Conservation (phyloP, 1,284 basidiomycete species). For the Rhodotorula mucilaginosa region DNA sequence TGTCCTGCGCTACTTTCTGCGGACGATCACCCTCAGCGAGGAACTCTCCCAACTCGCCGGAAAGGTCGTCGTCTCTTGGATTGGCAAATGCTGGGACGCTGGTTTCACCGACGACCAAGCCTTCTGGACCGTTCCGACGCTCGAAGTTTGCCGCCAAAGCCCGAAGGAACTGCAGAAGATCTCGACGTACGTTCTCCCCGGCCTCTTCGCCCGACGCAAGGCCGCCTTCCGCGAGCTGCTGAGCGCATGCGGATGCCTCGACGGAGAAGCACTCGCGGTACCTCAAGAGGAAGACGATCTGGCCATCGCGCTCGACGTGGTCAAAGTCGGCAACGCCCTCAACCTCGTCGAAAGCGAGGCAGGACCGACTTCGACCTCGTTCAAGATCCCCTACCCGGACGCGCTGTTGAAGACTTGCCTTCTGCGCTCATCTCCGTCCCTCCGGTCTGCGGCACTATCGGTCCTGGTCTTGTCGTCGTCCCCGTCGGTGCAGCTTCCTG, state of each 20-base stretch:
- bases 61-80: slow-evolving; percentile 26
- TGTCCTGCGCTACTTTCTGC: slow-evolving; percentile 17
- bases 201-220: slow-evolving; percentile 19
- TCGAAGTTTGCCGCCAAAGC: slow-evolving; percentile 20
- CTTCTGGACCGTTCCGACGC: slow-evolving; percentile 27
- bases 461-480: slow-evolving; percentile 34
- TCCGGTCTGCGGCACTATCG: slow-evolving; percentile 36
- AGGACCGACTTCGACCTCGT: background rate
- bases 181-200: slow-evolving; percentile 27
- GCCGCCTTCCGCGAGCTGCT: slow-evolving; percentile 18
- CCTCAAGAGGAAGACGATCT: slow-evolving; percentile 22
- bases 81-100: slow-evolving; percentile 25
- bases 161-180: slow-evolving; percentile 8
- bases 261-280: background rate
- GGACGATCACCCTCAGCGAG: slow-evolving; percentile 29
- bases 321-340: slow-evolving; percentile 33
- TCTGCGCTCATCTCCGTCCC: slow-evolving; percentile 21
- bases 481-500: slow-evolving; percentile 16
- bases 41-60: slow-evolving; percentile 33
- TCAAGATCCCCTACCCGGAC: slow-evolving; percentile 11
- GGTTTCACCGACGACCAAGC: background rate
- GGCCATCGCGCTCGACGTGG: slow-evolving; percentile 27
- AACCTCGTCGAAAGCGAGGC: slow-evolving; percentile 28
- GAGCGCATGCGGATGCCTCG: slow-evolving; percentile 11
- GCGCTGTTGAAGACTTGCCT: slow-evolving; percentile 20